These are phyloP conservation scores for Nigrograna mackinnonii DNA, from an alignment of 2,329 filamentous ascomycete species.

Conservation along the genomic window DNA sequence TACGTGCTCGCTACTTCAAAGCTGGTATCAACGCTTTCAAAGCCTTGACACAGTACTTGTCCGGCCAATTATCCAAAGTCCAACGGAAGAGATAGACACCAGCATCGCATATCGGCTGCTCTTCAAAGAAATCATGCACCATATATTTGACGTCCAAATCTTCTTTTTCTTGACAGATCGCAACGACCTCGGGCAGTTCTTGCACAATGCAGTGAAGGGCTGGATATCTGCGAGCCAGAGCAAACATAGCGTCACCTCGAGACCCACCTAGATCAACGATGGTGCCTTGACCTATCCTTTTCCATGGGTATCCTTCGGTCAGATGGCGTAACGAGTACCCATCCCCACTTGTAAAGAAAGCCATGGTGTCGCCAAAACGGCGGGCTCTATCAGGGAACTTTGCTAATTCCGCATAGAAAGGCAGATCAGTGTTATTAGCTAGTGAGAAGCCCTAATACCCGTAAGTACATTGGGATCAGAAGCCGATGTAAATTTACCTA, in stretches of 20 bases:
- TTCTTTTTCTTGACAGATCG: neutral
- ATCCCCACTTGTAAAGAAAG: neutral
- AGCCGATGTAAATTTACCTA: neutral
- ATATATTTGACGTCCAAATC: neutral
- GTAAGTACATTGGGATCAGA: neutral
- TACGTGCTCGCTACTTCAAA: conserved; percentile 2
- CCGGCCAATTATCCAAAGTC: conserved; percentile 57
- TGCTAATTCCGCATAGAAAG: neutral
- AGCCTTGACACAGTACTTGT: conserved; percentile 10
- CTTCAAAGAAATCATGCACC: conserved; percentile 11
- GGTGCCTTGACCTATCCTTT: neutral
- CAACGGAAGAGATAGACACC: conserved; percentile 57
- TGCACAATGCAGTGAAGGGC: neutral
- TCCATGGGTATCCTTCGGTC: neutral
- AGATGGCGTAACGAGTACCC: neutral
- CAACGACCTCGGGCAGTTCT: neutral
- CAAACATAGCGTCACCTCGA: neutral
- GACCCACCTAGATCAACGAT: conserved; percentile 4
- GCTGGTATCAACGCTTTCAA: conserved; percentile 6
- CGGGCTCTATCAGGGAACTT: neutral
- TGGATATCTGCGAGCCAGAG: neutral
- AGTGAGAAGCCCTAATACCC: neutral
- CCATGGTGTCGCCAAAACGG: neutral
- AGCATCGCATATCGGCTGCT: conserved; percentile 14
- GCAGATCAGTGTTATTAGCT: neutral